Percentiles rank a stretch among this genome's conserved stretches.
Conservation (phyloP, 176 grass and related monocot species). For the Carex pumila region DNA sequence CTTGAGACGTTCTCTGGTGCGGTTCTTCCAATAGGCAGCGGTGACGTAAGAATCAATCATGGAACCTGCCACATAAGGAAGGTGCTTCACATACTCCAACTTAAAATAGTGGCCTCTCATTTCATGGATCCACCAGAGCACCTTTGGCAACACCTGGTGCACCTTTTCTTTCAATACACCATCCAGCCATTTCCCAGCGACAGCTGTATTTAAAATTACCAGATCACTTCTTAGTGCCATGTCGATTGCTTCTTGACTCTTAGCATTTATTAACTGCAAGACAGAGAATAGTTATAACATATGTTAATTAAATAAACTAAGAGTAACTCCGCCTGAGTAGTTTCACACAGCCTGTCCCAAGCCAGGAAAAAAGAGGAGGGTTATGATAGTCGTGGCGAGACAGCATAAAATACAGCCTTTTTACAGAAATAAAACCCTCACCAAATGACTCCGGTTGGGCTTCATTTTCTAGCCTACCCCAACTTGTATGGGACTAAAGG, state of each 20-base stretch:
- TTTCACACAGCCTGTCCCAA: no score
- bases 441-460: no score
- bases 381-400: no score
- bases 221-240: constrained; percentile 73
- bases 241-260: constrained; percentile 58
- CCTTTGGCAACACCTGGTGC: constrained; percentile 75
- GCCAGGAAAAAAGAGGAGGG: no score
- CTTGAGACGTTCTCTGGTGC: constrained; percentile 76
- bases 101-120: constrained; percentile 99
- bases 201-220: constrained; percentile 88
- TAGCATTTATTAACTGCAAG: constrained; percentile 60
- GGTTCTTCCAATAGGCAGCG: constrained; percentile 87
- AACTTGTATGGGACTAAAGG: no score
- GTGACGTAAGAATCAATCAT: constrained; percentile 96
- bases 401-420: no score
- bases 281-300: not conserved
- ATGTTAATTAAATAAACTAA: not conserved
- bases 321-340: no score
- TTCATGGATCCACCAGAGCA: constrained; percentile 99
- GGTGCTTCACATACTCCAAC: constrained; percentile 86
- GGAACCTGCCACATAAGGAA: constrained; percentile 73
- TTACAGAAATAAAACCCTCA: no score
- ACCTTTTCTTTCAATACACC: constrained; percentile 70
- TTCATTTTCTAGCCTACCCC: no score
- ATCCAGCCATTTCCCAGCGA: constrained; percentile 95